Evolutionary conservation across 495 filamentous ascomycete species (phyloP).

Genomic region (Copromyces sp.): DNA sequence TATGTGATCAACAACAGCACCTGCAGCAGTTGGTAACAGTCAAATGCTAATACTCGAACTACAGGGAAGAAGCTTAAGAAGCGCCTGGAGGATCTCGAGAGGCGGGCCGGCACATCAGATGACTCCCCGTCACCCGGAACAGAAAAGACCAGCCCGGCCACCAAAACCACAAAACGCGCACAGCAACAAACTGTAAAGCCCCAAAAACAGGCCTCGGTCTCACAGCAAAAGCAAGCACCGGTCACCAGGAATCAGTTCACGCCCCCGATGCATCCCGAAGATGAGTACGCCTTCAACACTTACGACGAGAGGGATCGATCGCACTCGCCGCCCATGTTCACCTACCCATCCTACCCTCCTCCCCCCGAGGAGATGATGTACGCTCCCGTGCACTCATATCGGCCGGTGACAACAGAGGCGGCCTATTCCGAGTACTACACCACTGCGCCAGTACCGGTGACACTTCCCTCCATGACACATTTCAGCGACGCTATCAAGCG

Average conservation of each 20-base stretch:
- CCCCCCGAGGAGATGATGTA: slow-evolving; percentile 58
- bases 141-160: slow-evolving; percentile 39
- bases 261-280: slow-evolving; percentile 42
- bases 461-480: slow-evolving; percentile 58
- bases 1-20: slow-evolving; percentile 39
- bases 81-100: slow-evolving; percentile 90
- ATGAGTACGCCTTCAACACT: slow-evolving; percentile 37
- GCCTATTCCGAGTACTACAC: slow-evolving; percentile 54
- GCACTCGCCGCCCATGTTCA: slow-evolving; percentile 62
- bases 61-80: slow-evolving; percentile 98
- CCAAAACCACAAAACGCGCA: slow-evolving; percentile 39
- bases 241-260: slow-evolving; percentile 47
- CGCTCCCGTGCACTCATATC: slow-evolving; percentile 51
- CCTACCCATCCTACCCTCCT: slow-evolving; percentile 59
- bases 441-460: slow-evolving; percentile 42
- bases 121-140: slow-evolving; percentile 43
- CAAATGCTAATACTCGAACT: slow-evolving; percentile 6
- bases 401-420: slow-evolving; percentile 53
- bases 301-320: slow-evolving; percentile 50
- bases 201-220: slow-evolving; percentile 18
- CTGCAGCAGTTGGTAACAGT: not conserved
- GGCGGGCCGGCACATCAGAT: slow-evolving; percentile 77
- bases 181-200: slow-evolving; percentile 25
- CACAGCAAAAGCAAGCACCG: slow-evolving; percentile 28
- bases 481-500: slow-evolving; percentile 53